Base-by-base conservation (phyloP, 371 early-diverging fungal genomes). In the Actinomortierella wolfii region DNA sequence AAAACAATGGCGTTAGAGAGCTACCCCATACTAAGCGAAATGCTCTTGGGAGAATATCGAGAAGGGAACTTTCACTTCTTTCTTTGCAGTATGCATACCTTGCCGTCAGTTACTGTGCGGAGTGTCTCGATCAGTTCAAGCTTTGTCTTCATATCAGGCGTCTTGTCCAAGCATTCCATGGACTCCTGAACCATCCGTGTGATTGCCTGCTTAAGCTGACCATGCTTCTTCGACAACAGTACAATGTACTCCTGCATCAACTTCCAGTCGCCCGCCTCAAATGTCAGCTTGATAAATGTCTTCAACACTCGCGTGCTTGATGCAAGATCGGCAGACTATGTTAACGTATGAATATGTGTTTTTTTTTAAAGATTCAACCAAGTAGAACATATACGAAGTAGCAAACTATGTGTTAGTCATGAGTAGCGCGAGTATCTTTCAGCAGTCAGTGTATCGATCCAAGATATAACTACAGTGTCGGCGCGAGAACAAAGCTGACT, bases 71-170 rank as follows among this genome's bases (percentile, higher is more conserved):
- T n/a, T 48, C 29, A 17, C 50, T 49, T 57, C 45, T 40, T n/a
- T n/a, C n/a, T n/a, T n/a, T n/a, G n/a, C n/a, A n/a, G n/a, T n/a
- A 48, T 56, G 29, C 29, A 9, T 82, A 93, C 93, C 86, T 97
- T 98, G 59, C 97, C 99, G 64, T 98, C 99, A 3, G 99, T 99
- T 4, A 97, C 96, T 13, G 90, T 91, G 41, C 98, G 84, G 71
- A 99, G 82, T 17, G 97, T 92, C 50, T 94, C 93, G 49, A 99
- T 96, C 65, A 97, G 86, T 76, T 93, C 94, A 34, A 96, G 81
- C 76, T 93, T 92, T 18, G 89, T 86, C 41, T 86, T 83, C 85
- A 88, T 86, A 64, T 93, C 86, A 9, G 92, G 92, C 18, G 92
- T 92, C 63, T 82, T 75, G 56, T 95, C 96, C 40, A 99, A 76